Conservation (phyloP, 139 green algal genomes). For the Coelastrella sp. region DNA sequence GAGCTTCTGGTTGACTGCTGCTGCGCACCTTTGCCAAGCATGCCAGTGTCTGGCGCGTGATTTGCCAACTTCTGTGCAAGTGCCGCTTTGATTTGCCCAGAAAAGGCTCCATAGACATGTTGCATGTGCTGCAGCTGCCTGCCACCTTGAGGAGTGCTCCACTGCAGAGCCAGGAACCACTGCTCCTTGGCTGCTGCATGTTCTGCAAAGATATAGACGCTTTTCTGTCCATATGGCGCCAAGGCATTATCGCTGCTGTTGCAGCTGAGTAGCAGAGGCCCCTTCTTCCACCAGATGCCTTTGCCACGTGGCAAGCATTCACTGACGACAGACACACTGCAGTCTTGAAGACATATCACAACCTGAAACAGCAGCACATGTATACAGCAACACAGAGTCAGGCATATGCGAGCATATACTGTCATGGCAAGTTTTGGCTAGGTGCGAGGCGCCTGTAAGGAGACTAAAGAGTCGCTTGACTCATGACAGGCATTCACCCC, state of each 20-base stretch:
- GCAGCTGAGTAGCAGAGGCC: constrained; percentile 68
- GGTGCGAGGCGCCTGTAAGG: too few species aligned
- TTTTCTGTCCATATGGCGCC: not conserved
- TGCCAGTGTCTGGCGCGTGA: not conserved
- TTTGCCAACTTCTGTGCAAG: not conserved
- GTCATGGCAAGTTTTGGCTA: too few species aligned
- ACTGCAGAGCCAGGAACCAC: constrained; percentile 20
- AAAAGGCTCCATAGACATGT: not conserved
- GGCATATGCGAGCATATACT: not conserved
- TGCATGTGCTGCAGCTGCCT: not conserved
- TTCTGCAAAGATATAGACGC: constrained; percentile 17
- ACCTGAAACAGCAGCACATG: not conserved
- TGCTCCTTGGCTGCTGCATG: constrained; percentile 16
- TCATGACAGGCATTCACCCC: too few species aligned
- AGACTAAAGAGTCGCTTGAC: too few species aligned
- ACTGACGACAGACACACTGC: constrained; percentile 4
- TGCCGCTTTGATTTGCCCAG: not conserved
- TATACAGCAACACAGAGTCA: not conserved
- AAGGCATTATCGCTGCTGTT: constrained; percentile 44
- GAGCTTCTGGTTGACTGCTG: not conserved
- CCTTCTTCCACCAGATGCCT: constrained; percentile 56
- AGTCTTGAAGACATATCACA: constrained; percentile 13
- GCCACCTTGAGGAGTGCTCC: not conserved
- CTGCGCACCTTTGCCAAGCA: not conserved
- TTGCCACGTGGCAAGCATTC: constrained; percentile 41